Evolutionary conservation across 2,329 filamentous ascomycete species (phyloP), one percentile per base, ranked within the genome.

Genomic region (Phaeosphaeriaceae sp.): DNA sequence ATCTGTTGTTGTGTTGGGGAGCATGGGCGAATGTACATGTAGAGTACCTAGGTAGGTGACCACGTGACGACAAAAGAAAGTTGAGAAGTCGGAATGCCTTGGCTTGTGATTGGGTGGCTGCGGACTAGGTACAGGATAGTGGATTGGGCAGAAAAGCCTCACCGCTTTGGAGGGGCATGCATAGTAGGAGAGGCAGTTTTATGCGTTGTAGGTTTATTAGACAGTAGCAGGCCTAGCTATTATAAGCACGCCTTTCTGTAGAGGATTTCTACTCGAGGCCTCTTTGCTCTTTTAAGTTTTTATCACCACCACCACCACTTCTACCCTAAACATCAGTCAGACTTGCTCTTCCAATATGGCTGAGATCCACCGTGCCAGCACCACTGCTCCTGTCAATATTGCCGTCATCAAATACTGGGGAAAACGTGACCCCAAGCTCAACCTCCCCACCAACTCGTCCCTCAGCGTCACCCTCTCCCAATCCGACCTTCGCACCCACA

Each of bases 341-440:
- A n/a, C n/a, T n/a, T n/a, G n/a, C n/a, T n/a, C 33, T 26, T 36
- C 21, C 41, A 45, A 20, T 35, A 79, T 79, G 76, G 63, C 76
- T 33, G 74, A 76, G 32, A 83, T 97, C 67, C 92, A 95, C 80
- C 88, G 92, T 67, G 90, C 94, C 63, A 97, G 90, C 80, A 97
- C 94, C 51, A 97, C 92, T 58, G 94, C 94, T 33, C 94, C 93
- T 12, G 93, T 97, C 71, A 97, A 97, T 81, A 97, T 97, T 72
- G 93, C 93, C 60, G 92, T 97, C 49, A 94, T 97, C 79, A 97
- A 97, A 73, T 89, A 99, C 84, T 99, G 95, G 94, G 94, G 95
- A 65, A 99, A 99, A 79, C 90, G 94, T 56, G 92, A 97, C 76
- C 77, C 90, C 43, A 90, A 89, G 73, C 85, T 97, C 66, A 99